Percentiles rank a stretch among this genome's conserved stretches.
Conservation (phyloP, 2,329 filamentous ascomycete species). For the Arthrobotrys megalospora region DNA sequence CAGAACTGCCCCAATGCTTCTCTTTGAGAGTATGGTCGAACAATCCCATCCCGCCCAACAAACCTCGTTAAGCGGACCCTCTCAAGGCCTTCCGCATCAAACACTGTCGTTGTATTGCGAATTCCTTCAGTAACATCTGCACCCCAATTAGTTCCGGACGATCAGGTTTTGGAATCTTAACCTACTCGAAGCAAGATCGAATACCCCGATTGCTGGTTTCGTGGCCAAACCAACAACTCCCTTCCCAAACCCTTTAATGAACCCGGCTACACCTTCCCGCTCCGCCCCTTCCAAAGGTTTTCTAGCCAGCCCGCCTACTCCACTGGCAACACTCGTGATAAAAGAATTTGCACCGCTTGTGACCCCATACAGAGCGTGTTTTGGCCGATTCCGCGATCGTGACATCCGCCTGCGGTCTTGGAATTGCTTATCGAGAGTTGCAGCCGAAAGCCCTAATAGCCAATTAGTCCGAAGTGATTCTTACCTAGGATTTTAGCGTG, state of each 20-base stretch:
- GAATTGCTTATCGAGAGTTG: conserved; percentile 98
- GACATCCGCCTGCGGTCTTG: conserved; percentile 96
- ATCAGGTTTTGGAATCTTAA: conserved; percentile 1
- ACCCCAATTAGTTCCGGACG: not conserved
- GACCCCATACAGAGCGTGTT: conserved; percentile 96
- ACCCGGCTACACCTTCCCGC: conserved; percentile 91
- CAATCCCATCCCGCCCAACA: conserved; percentile 91
- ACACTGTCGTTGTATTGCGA: conserved; percentile 98
- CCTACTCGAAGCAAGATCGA: conserved; percentile 89
- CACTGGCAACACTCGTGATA: conserved; percentile 90
- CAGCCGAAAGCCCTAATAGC: conserved; percentile 80
- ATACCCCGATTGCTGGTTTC: conserved; percentile 95
- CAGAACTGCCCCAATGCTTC: conserved; percentile 98
- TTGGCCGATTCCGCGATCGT: conserved; percentile 90
- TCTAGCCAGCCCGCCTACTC: conserved; percentile 90
- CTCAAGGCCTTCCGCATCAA: conserved; percentile 93
- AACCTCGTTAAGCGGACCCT: conserved; percentile 94
- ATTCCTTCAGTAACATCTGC: conserved; percentile 91
- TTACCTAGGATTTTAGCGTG: not conserved
- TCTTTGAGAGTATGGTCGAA: conserved; percentile 92
- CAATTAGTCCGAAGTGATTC: conserved; percentile 2
- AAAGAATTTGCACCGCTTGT: conserved; percentile 96
- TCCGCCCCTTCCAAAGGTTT: conserved; percentile 97
- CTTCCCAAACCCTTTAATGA: conserved; percentile 98
- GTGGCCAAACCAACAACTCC: conserved; percentile 94